Conservation (phyloP, 208 protist species). For the Crithidia thermophila region DNA sequence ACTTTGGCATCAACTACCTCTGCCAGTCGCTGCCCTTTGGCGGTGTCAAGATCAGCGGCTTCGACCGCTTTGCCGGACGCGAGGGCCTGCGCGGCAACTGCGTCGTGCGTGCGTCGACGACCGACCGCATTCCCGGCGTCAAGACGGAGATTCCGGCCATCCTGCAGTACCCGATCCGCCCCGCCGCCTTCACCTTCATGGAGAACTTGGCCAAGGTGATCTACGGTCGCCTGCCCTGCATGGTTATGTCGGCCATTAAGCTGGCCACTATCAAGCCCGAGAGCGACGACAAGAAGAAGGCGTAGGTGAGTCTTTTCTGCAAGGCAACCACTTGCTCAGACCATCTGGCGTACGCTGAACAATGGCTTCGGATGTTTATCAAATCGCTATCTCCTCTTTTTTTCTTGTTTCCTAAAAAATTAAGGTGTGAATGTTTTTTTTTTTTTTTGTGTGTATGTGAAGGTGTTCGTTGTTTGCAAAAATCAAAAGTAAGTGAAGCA, state of each 20-base stretch:
- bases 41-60: slow-evolving; percentile 95
- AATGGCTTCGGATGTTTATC: too few relatives aligned
- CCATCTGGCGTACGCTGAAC: too few relatives aligned
- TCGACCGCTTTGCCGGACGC: slow-evolving; percentile 94
- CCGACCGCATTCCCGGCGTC: slow-evolving; percentile 86
- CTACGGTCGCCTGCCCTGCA: slow-evolving; percentile 63
- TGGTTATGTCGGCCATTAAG: slow-evolving; percentile 56
- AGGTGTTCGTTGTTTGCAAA: background rate
- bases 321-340: too few relatives aligned
- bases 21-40: slow-evolving; percentile 97
- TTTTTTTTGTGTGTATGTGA: background rate
- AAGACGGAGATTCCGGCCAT: slow-evolving; percentile 82
- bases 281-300: slow-evolving; percentile 31
- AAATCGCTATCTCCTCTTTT: too few relatives aligned
- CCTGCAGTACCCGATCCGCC: slow-evolving; percentile 85
- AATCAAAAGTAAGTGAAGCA: background rate
- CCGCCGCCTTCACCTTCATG: slow-evolving; percentile 79
- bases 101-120: slow-evolving; percentile 80
- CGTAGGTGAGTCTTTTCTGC: background rate
- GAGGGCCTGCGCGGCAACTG: slow-evolving; percentile 95
- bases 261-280: slow-evolving; percentile 58
- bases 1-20: slow-evolving; percentile 96
- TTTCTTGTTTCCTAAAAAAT: too few relatives aligned
- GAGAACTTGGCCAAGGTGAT: slow-evolving; percentile 71
- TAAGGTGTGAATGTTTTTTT: background rate